Conservation (phyloP, 2,329 filamentous ascomycete genomes). For the Phaeosphaeriaceae sp. region DNA sequence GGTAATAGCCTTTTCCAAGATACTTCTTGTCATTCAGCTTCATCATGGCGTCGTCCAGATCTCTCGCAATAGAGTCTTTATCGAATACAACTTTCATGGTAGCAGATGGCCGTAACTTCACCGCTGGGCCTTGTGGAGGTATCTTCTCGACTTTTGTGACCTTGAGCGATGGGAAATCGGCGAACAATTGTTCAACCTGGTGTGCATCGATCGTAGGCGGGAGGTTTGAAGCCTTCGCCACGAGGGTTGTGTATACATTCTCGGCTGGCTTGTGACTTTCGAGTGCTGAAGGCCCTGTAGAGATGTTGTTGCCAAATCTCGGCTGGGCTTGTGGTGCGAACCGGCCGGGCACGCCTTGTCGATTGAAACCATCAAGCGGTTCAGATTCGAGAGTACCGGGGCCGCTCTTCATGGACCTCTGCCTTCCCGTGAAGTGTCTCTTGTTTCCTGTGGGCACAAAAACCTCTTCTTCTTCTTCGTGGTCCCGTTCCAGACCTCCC, state of each 20-base stretch:
- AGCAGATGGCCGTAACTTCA: conserved; percentile 28
- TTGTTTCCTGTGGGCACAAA: conserved; percentile 39
- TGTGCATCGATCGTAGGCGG: conserved; percentile 33
- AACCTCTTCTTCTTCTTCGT: conserved; percentile 28
- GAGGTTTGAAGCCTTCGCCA: conserved; percentile 42
- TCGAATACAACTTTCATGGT: conserved; percentile 44
- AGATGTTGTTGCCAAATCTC: conserved; percentile 19
- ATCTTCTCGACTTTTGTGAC: conserved; percentile 40
- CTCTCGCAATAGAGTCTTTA: conserved; percentile 33
- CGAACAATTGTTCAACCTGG: conserved; percentile 38
- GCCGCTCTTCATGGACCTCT: conserved; percentile 40
- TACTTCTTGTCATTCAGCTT: conserved; percentile 44
- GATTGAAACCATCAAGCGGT: conserved; percentile 27
- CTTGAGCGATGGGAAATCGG: conserved; percentile 39
- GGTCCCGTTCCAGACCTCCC: conserved; percentile 27
- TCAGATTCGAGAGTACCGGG: conserved; percentile 40
- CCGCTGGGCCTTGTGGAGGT: conserved; percentile 25
- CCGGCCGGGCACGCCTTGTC: conserved; percentile 19
- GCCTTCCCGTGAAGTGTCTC: conserved; percentile 38
- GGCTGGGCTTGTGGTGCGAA: conserved; percentile 20
- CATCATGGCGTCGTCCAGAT: conserved; percentile 41
- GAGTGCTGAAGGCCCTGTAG: conserved; percentile 19
- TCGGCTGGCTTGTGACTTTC: conserved; percentile 26
- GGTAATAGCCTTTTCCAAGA: conserved; percentile 40
- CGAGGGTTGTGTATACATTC: conserved; percentile 36